phyloP scores from a whole-genome alignment of 371 early-diverging fungal genomes.

The Rhizopus arrhizus region DNA sequence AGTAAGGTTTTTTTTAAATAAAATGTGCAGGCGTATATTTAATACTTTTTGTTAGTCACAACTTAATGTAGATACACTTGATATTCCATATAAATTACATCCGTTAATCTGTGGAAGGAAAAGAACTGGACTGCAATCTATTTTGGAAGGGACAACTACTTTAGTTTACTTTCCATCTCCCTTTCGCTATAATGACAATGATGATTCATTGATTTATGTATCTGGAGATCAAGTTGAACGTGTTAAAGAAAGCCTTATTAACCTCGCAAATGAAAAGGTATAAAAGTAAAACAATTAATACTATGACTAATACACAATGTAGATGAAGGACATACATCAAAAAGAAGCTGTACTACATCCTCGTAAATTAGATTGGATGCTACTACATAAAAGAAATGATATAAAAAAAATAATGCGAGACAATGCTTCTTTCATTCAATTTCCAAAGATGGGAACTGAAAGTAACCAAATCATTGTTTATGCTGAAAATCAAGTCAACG shows the following conservation, averaged over 20 bases:
- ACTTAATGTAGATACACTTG: slow-evolving; percentile 20
- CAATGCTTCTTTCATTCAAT: slow-evolving; percentile 67
- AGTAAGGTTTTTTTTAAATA: slow-evolving; percentile 25
- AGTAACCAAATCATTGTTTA: slow-evolving; percentile 56
- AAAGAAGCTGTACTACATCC: slow-evolving; percentile 47
- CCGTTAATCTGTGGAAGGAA: slow-evolving; percentile 67
- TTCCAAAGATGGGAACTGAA: slow-evolving; percentile 68
- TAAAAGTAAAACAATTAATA: background rate
- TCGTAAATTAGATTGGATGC: slow-evolving; percentile 80
- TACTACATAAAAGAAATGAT: slow-evolving; percentile 61
- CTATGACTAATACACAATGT: background rate
- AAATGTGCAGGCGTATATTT: background rate
- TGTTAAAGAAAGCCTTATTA: slow-evolving; percentile 37
- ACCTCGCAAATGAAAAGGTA: slow-evolving; percentile 40
- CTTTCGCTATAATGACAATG: slow-evolving; percentile 29
- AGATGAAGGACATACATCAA: slow-evolving; percentile 52
- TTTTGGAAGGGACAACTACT: slow-evolving; percentile 80
- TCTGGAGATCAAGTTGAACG: slow-evolving; percentile 41
- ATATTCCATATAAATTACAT: slow-evolving; percentile 48
- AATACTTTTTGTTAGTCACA: background rate
- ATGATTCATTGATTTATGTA: slow-evolving; percentile 33
- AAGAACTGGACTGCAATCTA: slow-evolving; percentile 58
- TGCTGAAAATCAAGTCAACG: slow-evolving; percentile 72
- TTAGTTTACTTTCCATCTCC: slow-evolving; percentile 80
- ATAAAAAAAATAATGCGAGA: slow-evolving; percentile 74